Base-by-base conservation (phyloP, 2,329 filamentous ascomycete genomes). In the Cercospora sesami region DNA sequence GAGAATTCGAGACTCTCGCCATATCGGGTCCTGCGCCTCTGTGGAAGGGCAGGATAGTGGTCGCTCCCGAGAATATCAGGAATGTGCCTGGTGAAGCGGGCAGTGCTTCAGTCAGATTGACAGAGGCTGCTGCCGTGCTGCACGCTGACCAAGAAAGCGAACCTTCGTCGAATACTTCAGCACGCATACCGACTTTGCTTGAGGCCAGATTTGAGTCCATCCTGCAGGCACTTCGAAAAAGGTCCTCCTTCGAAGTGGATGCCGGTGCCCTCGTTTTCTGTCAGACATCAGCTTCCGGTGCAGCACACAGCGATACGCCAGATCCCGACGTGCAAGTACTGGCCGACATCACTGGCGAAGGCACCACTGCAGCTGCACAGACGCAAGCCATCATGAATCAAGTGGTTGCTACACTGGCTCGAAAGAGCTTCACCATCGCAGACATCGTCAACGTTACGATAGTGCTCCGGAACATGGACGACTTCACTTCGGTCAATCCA, bases 1-100 rank as follows among this genome's bases (percentile, higher is more conserved):
- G 95, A 3, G 95, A 98, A 82, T 98, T 96, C 79, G 95, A 98
- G 85, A 98, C 93, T 31, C 82, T 98, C 63, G 93, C 95, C 55
- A 76, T 98, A 39, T 88, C 93, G 79, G 95, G 94, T 10, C 94
- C 94, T 8, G 74, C 76, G 0, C 81, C 82, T 60, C 78, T 97
- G 68, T 97, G 95, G 85, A 90, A 86, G 80, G 86, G 85, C 71
- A 86, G 84, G 62, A 90, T 98, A 69, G 81, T 83, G 51, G 82
- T 97, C 33, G 81, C 81, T 0, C 84, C 87, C 1, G 78, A 79
- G 4, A 84, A 85, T 67, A 84, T 81, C 66, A 81, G 80, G 62
- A 80, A 88, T 5, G 83, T 91, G 5, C 81, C 79, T 42, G 91
- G 91, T 72, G 91, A 91, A 48, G 94, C 92, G 6, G 94, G 94